A percentile compares a stretch with the other conserved stretches of the same genome.
phyloP scores from a whole-genome alignment of 2,329 filamentous ascomycete species.

The Aspergillus sp. region DNA sequence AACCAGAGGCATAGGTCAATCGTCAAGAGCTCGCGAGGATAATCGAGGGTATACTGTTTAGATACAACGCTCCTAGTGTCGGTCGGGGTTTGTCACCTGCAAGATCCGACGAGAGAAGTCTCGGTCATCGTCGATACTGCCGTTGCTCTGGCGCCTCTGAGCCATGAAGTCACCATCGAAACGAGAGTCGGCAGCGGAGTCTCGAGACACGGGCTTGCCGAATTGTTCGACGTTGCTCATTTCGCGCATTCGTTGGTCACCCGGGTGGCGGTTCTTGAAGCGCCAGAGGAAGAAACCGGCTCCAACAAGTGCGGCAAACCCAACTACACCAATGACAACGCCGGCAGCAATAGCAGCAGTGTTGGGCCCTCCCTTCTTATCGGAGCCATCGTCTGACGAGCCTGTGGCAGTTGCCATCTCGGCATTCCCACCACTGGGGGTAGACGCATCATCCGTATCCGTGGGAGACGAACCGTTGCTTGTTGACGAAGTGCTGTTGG shows the following conservation, averaged over 20 bases:
- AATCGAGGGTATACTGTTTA: constrained; percentile 8
- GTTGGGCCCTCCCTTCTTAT: constrained; percentile 52
- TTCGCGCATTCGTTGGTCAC: constrained; percentile 81
- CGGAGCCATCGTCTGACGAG: constrained; percentile 21
- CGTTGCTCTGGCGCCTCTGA: constrained; percentile 82
- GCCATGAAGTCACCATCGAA: constrained; percentile 82
- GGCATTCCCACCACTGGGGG: constrained; percentile 28
- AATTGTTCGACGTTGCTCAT: constrained; percentile 77
- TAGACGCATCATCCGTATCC: constrained; percentile 20
- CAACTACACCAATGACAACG: constrained; percentile 80
- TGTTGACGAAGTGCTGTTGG: constrained; percentile 30
- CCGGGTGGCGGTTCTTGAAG: constrained; percentile 70
- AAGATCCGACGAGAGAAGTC: constrained; percentile 96
- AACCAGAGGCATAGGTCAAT: constrained; percentile 12
- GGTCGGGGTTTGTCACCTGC: constrained; percentile 54
- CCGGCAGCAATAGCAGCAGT: constrained; percentile 84
- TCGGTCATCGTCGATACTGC: constrained; percentile 94
- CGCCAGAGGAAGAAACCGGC: constrained; percentile 74
- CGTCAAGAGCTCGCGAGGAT: constrained; percentile 15
- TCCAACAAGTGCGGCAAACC: constrained; percentile 63
- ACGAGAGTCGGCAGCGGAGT: constrained; percentile 75
- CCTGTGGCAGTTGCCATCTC: constrained; percentile 34
- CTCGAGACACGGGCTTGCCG: constrained; percentile 59
- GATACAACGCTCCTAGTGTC: constrained; percentile 16
- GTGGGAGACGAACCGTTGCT: constrained; percentile 33